Evolutionary conservation across 257 asterid species (phyloP), one percentile per base, ranked within the genome.

Genomic region (Dorcoceras hygrometricum): DNA sequence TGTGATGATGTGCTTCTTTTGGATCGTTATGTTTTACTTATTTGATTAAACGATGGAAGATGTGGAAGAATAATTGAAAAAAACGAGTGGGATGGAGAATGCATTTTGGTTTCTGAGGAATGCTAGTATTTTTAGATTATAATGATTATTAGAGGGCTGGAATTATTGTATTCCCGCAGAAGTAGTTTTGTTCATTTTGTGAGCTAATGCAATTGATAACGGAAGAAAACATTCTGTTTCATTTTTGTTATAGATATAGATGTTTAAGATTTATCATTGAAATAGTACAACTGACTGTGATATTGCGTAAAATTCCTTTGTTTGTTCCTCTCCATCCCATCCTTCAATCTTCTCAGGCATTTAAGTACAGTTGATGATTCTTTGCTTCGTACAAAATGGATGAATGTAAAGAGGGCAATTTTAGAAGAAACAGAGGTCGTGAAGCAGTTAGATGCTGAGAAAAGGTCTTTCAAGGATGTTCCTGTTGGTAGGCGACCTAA

Each of bases 401-500:
- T 87, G 95, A 94, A 88, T 69, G 92, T 83, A 18, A 94, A 90
- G 82, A 94, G 87, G 76, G 95, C 95, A 20, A 84, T 94, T 70
- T 74, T 90, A 10, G 97, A 94, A 72, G 99, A 94, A 80, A 77
- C 95, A 20, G 99, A 94, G 73, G 96, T 88, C 0, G 97, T 94
- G 66, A 94, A 90, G 82, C 97, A 88, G 74, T 79, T 94, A 72
- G 99, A 94, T 80, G 89, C 95, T 0, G 96, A 86, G 80, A 94
- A 86, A 80, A 85, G 93, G 75, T 79, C 91, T 51, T 88, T 94
- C 74, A 94, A 90, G 82, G 96, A 90, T 72, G 89, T 80, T 63
- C 78, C 85, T 34, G 67, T 77, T 23, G 95, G 96, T 62, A 87
- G 96, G 68, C 79, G 96, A 57, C 84, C 96, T 50, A 79, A 65